phyloP scores from a whole-genome alignment of 352 stramenopile genomes.

The Phytophthora macrochlamydospora region DNA sequence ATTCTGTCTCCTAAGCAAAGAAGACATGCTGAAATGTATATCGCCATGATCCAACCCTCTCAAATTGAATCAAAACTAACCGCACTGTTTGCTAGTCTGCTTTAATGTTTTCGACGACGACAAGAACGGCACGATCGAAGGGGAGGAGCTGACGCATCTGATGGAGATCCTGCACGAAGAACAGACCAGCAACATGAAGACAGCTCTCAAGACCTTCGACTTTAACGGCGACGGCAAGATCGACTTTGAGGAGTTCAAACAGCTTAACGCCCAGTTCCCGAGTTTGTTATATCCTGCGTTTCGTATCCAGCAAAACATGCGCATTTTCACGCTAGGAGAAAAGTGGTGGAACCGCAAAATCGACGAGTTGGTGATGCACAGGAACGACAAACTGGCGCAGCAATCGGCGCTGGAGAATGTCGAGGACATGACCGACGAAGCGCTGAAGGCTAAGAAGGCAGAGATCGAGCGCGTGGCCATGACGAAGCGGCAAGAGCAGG shows the following conservation, averaged over 20 bases:
- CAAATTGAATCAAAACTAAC: neutral
- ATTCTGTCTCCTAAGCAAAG: constrained; percentile 75
- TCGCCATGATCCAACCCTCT: neutral
- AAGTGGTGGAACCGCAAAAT: constrained; percentile 71
- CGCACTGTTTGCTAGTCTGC: constrained; percentile 46
- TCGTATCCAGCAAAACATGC: constrained; percentile 80
- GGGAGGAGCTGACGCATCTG: constrained; percentile 60
- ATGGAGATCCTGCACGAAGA: constrained; percentile 71
- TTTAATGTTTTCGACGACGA: constrained; percentile 81
- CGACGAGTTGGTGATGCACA: constrained; percentile 51
- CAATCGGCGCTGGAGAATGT: constrained; percentile 34
- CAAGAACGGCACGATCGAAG: constrained; percentile 77
- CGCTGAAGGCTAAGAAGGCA: constrained; percentile 30
- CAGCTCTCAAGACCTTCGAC: constrained; percentile 64
- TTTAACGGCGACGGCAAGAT: constrained; percentile 77
- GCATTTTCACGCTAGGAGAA: constrained; percentile 65
- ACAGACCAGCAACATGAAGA: constrained; percentile 74
- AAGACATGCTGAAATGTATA: constrained; percentile 78
- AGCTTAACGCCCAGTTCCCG: constrained; percentile 67
- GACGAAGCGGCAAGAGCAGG: constrained; percentile 60
- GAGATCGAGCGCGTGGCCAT: constrained; percentile 35
- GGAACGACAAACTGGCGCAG: constrained; percentile 44
- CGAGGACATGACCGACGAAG: constrained; percentile 39
- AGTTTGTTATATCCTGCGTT: constrained; percentile 72
- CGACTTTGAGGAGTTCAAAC: constrained; percentile 73